Base-by-base conservation (phyloP, 1,139 yeast species). In the Meyerozyma elateridarum region DNA sequence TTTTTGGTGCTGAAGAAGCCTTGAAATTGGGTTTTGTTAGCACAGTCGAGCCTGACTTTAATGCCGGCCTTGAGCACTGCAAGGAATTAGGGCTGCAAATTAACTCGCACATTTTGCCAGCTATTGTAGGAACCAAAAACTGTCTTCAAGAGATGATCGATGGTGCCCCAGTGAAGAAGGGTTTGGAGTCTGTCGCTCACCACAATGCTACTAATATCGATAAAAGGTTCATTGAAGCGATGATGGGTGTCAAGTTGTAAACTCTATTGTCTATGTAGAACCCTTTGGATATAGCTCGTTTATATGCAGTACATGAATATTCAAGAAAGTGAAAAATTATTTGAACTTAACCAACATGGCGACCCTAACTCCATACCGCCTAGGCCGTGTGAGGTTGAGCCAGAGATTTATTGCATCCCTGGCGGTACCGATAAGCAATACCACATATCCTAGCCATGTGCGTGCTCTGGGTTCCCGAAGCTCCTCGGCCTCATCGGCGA, bases 61-160 rank as follows among this genome's bases (percentile, higher is more conserved):
- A 70, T 8, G 55, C 59, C 2, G 85, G 82, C 0, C 41, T 80
- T 16, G 59, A 59, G 7, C 56, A 61, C 26, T 83, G 84, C 16
- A 40, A 61, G 22, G 61, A 61, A 20, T 47, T 79, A 31, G 93
- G 83, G 0, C 42, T 39, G n/a, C 54, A 51, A 9, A 76, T 84
- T 29, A 67, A 71, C 27, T 40, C 44, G 4, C 64, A 70, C 51
- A 65, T 70, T 22, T 69, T 65, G 8, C 79, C 84, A 61, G 87
- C 87, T 14, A 64, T 83, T 27, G 66, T 56, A 40, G 93, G 91
- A 16, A 75, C 85, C 11, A 83, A 84, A 55, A 63, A 61, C 35
- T 56, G 72, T 34, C 51, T 83, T 42, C 78, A 79, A 40, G 67
- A 64, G 34, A 72, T 82, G 34, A 45, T 69, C 15, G 70, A 71